Percentiles rank a stretch among this genome's conserved stretches.
Conservation (phyloP, 140 eudicot genomes). For the Oenanthe javanica region DNA sequence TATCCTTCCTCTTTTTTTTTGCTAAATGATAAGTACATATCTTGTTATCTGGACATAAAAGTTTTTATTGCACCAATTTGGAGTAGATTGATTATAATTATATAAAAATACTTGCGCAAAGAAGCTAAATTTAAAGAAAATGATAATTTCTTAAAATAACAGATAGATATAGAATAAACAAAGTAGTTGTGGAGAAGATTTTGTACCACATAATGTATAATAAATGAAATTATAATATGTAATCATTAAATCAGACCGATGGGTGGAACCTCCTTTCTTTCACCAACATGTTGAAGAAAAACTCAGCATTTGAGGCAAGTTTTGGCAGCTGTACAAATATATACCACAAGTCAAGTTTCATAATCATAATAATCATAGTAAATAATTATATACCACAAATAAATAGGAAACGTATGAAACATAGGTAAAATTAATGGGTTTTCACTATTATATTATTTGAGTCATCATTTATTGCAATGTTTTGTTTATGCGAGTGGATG, state of each 20-base stretch:
- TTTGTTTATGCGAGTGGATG: too few species aligned
- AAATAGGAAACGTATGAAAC: too few species aligned
- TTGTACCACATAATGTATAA: not conserved
- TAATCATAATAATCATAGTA: too few species aligned
- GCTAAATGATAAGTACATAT: too few species aligned
- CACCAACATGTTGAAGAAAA: constrained; percentile 69
- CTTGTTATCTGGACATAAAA: not conserved
- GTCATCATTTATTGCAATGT: too few species aligned
- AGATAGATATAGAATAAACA: not conserved
- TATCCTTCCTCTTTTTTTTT: too few species aligned
- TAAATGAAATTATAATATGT: not conserved
- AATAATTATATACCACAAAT: too few species aligned
- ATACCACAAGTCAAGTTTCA: not conserved
- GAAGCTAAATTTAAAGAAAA: not conserved
- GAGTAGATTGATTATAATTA: not conserved
- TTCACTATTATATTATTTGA: too few species aligned
- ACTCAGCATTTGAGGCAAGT: constrained; percentile 90
- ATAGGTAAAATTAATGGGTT: too few species aligned
- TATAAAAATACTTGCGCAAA: not conserved
- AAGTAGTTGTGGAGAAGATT: not conserved
- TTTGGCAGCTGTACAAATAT: constrained; percentile 61
- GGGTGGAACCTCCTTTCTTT: constrained; percentile 88
- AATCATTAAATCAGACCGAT: constrained; percentile 32
- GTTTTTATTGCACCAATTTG: not conserved
- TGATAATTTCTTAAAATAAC: not conserved